Evolutionary conservation across 1,284 basidiomycete species (phyloP), one percentile per base, ranked within the genome.

Genomic region (Golubevia sp.): DNA sequence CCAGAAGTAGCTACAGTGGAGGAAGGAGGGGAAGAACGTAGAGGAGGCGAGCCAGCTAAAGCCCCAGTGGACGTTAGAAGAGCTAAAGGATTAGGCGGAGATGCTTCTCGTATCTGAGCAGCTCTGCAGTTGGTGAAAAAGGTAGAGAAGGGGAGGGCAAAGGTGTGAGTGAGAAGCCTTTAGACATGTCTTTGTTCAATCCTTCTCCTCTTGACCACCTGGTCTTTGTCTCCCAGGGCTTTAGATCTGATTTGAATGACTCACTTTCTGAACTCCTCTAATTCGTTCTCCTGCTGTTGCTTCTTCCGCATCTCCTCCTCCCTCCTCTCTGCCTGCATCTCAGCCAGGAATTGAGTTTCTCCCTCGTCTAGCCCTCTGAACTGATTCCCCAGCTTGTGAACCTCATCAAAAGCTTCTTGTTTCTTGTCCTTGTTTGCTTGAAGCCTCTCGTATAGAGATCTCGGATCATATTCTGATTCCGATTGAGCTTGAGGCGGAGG

Each of bases 401-500:
- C 68, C n/a, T 76, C 79, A 20, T 81, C 79, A 27, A 67, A 62
- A 27, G 67, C 59, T 8, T 73, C 77, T 49, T 79, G 69, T 54
- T 82, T 82, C 2, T 66, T 72, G 44, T 79, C 62, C 55, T 70
- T 73, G 11, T 78, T 61, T 26, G 72, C 68, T 27, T 79, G 64
- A 0, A 83, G 58, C 7, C 66, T 63, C 54, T 97, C 94, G 84
- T 90, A 94, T 52, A 97, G 86, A 79, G 92, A 94, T 68, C 94
- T 86, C 48, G 92, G 92, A 84, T 97, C 94, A 82, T 92, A 92
- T 2, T 70, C 70, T 48, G 86, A 86, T 62, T 92, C 91, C 67
- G 91, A 90, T 50, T 88, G 87, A 49, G 90, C 90, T 76, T 87
- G 88, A 6, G 89, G 89, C 4, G 93, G 93, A 3, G 94, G 93